A percentile compares a stretch with the other conserved stretches of the same genome.
phyloP scores from a whole-genome alignment of 2,329 filamentous ascomycete genomes.

The Penicillium expansum region DNA sequence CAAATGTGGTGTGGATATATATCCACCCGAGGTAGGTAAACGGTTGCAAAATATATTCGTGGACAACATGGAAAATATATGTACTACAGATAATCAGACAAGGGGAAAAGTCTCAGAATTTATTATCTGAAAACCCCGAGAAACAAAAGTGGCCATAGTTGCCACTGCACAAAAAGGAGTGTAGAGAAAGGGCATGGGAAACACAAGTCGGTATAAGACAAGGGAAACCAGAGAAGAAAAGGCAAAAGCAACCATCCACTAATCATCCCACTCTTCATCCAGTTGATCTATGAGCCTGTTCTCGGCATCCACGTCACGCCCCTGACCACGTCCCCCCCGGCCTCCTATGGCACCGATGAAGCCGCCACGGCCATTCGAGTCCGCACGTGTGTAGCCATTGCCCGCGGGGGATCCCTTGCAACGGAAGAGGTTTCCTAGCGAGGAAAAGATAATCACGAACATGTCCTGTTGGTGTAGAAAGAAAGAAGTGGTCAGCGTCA shows the following conservation, averaged over 20 bases:
- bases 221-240: neutral
- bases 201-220: conserved; percentile 2
- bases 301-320: conserved; percentile 67
- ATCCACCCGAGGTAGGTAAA: neutral
- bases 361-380: conserved; percentile 25
- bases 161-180: neutral
- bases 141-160: neutral
- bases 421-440: conserved; percentile 42
- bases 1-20: neutral
- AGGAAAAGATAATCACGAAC: conserved; percentile 47
- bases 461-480: conserved; percentile 41
- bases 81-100: neutral
- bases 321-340: conserved; percentile 19
- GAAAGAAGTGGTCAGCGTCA: conserved; percentile 17
- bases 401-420: conserved; percentile 31
- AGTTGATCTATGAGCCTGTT: conserved; percentile 93
- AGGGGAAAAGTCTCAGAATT: too few relatives aligned
- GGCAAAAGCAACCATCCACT: neutral
- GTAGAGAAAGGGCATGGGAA: neutral
- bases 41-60: neutral
- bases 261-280: conserved; percentile 95
- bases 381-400: conserved; percentile 36
- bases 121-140: neutral
- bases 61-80: neutral
- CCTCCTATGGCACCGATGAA: conserved; percentile 39